These are phyloP conservation scores for Chondrostereum purpureum DNA, from an alignment of 1,284 basidiomycete genomes.

Conservation along the genomic window DNA sequence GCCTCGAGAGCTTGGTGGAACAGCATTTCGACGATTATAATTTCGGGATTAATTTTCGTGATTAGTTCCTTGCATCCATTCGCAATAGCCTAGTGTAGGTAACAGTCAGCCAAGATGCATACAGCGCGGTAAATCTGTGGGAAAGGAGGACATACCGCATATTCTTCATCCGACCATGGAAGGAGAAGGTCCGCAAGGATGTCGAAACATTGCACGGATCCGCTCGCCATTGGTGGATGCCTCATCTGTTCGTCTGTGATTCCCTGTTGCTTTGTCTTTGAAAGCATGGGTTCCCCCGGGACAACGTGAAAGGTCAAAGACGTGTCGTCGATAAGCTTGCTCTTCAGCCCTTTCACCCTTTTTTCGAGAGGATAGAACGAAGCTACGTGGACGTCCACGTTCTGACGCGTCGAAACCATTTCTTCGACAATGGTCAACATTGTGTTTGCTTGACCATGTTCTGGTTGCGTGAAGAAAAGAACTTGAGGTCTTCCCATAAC, in stretches of 20 bases:
- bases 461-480: background rate
- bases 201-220: background rate
- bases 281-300: background rate
- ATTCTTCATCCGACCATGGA: background rate
- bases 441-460: constrained; percentile 1
- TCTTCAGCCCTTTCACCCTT: background rate
- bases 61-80: background rate
- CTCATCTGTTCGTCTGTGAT: background rate
- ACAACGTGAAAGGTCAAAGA: background rate
- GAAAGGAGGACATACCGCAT: background rate
- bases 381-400: background rate
- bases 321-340: background rate
- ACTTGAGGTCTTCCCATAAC: background rate
- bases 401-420: background rate
- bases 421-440: background rate
- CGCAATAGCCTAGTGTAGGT: too few relatives aligned
- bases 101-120: too few relatives aligned
- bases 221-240: background rate
- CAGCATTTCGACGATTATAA: background rate
- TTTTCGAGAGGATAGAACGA: background rate
- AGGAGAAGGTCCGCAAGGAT: background rate
- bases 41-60: background rate
- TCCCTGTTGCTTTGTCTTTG: background rate
- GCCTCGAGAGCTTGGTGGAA: background rate
- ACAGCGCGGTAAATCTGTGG: background rate